Percentiles rank a stretch among this genome's conserved stretches.
phyloP scores from a whole-genome alignment of 352 stramenopile genomes.

The Phytophthora cactorum region DNA sequence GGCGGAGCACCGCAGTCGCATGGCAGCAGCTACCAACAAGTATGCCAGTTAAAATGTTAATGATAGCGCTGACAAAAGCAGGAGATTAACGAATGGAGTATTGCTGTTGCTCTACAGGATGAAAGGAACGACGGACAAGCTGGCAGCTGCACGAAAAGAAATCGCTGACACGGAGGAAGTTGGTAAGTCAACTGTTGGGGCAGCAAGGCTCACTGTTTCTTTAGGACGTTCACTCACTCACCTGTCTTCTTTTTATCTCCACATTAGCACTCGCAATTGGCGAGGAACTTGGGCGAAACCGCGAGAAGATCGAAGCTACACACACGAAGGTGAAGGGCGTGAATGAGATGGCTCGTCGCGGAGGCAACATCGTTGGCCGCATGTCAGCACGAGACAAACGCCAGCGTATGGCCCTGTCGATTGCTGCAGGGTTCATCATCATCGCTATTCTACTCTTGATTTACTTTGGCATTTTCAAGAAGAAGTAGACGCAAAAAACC shows the following conservation, averaged over 20 bases:
- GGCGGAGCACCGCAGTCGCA: slow-evolving; percentile 72
- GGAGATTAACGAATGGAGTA: not conserved
- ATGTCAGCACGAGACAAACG: slow-evolving; percentile 89
- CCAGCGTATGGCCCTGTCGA: slow-evolving; percentile 70
- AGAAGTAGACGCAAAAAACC: slow-evolving; percentile 42
- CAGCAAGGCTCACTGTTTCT: not conserved
- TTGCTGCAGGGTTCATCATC: slow-evolving; percentile 80
- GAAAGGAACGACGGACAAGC: slow-evolving; percentile 84
- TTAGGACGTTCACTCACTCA: not conserved
- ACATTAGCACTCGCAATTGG: slow-evolving; percentile 75
- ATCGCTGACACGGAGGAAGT: slow-evolving; percentile 89
- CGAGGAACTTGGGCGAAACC: slow-evolving; percentile 83
- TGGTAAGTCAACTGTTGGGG: slow-evolving; percentile 43
- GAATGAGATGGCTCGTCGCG: slow-evolving; percentile 85
- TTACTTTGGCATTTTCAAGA: slow-evolving; percentile 92
- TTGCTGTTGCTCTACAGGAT: slow-evolving; percentile 50
- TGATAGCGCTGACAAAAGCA: not conserved
- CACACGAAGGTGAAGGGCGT: slow-evolving; percentile 86
- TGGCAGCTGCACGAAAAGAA: slow-evolving; percentile 80
- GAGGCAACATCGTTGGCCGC: slow-evolving; percentile 82
- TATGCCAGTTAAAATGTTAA: slow-evolving; percentile 25
- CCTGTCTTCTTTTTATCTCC: not conserved
- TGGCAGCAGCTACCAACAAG: slow-evolving; percentile 86
- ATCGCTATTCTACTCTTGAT: slow-evolving; percentile 87
- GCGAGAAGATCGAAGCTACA: slow-evolving; percentile 86